Evolutionary conservation across 2,329 filamentous ascomycete genomes (phyloP), one percentile per base, ranked within the genome.

Genomic region (Aquanectria penicillioides): DNA sequence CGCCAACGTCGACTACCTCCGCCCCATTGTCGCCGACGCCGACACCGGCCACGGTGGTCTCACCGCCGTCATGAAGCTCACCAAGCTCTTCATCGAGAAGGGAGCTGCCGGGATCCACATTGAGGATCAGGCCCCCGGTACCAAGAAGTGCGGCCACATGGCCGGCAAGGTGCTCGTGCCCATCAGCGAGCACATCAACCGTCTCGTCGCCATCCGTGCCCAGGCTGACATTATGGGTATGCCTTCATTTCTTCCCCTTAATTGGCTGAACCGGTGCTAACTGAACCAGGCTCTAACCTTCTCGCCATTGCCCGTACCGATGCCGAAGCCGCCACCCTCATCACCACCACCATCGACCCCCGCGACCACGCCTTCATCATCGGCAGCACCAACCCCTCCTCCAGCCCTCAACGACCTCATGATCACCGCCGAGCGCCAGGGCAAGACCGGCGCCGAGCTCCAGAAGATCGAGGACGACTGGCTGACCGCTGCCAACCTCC

Each of bases 71-170:
- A 98, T 99, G 95, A 99, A 98, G 85, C 88, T 99, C 69, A 98
- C 95, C 65, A 97, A 97, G 84, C 87, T 98, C 56, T 98, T 99
- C 77, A 81, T 98, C 65, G 95, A 99, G 83, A 93, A 94, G 78
- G 95, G 95, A 69, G 95, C 95, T 40, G 95, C 95, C 36, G 95
- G 95, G 67, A 97, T 99, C 72, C 95, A 99, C 80, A 97, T 99
- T 69, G 95, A 99, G 80, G 95, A 99, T 76, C 95, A 98, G 80
- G 94, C 95, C 4, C 94, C 95, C 3, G 95, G 95, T 52, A 98
- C 95, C 46, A 99, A 99, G 87, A 99, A 99, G 86, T 99, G 95
- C 77, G 95, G 95, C 64, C 95, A 98, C 81, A 98, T 98, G 95
- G 95, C 95, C 66, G 95, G 95, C 73, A 98, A 98, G 82, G 95